Conservation (phyloP, 108 stramenopile genomes). For the Cylindrotheca closterium region DNA sequence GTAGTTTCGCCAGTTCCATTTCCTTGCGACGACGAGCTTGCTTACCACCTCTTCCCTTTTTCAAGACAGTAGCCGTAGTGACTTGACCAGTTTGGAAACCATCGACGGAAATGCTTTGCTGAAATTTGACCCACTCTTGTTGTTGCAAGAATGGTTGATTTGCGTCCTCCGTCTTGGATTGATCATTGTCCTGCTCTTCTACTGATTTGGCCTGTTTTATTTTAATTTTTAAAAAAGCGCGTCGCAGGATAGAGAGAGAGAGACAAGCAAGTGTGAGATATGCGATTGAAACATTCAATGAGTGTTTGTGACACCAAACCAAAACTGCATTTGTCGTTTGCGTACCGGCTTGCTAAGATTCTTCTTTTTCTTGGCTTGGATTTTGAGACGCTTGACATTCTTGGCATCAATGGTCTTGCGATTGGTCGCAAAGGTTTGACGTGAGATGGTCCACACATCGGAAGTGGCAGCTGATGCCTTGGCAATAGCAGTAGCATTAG, state of each 20-base stretch:
- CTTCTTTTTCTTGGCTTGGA: conserved; percentile 34
- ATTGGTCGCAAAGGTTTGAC: conserved; percentile 11
- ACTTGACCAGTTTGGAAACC: conserved; percentile 85
- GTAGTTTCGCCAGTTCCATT: conserved; percentile 29
- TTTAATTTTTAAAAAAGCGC: neutral
- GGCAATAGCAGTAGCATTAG: too few species aligned
- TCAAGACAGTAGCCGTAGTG: conserved; percentile 37
- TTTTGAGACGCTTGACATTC: conserved; percentile 29
- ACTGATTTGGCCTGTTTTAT: too few species aligned
- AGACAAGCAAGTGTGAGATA: neutral
- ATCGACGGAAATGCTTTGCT: conserved; percentile 74
- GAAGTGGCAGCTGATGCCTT: too few species aligned
- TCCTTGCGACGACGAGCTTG: conserved; percentile 50
- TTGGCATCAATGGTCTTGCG: conserved; percentile 34
- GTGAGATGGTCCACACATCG: neutral
- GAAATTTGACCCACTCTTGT: conserved; percentile 83
- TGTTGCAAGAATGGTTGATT: conserved; percentile 51
- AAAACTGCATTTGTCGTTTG: neutral
- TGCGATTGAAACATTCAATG: neutral
- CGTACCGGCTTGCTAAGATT: conserved; percentile 7
- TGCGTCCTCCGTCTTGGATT: neutral
- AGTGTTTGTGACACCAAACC: neutral
- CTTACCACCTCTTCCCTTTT: conserved; percentile 62
- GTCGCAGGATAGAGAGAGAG: neutral
- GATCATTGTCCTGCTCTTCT: too few species aligned